Evolutionary conservation across 2,329 filamentous ascomycete genomes (phyloP).

Genomic region (Lasiodiplodia gonubiensis): DNA sequence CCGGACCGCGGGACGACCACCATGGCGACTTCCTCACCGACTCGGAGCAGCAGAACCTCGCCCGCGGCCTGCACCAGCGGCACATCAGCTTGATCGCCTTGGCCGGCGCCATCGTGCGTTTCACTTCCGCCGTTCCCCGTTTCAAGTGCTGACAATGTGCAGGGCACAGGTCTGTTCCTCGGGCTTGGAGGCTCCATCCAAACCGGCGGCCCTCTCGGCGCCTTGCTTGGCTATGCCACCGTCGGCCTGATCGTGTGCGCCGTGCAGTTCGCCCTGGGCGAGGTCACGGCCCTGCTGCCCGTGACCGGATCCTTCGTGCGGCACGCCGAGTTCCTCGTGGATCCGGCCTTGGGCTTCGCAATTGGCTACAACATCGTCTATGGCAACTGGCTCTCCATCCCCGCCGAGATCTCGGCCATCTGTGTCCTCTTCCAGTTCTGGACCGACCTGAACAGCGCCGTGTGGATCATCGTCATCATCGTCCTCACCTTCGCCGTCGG

Average conservation of each 20-base stretch:
- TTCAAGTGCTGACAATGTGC: not conserved
- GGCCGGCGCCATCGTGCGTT: constrained; percentile 58
- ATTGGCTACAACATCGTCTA: constrained; percentile 36
- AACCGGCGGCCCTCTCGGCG: constrained; percentile 58
- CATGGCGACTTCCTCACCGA: constrained; percentile 59
- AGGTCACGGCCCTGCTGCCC: constrained; percentile 58
- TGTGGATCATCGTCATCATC: constrained; percentile 44
- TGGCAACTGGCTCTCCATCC: constrained; percentile 40
- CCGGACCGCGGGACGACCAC: constrained; percentile 42
- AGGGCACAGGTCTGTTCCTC: constrained; percentile 53
- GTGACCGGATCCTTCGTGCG: constrained; percentile 58
- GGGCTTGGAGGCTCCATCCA: constrained; percentile 60
- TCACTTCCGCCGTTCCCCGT: not conserved
- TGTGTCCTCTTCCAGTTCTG: constrained; percentile 40
- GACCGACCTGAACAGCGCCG: constrained; percentile 41
- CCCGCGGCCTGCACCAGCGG: constrained; percentile 55
- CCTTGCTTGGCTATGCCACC: constrained; percentile 59
- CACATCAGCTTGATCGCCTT: constrained; percentile 64
- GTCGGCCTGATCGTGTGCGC: constrained; percentile 57
- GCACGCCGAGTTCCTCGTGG: constrained; percentile 58
- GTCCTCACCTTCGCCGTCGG: constrained; percentile 41
- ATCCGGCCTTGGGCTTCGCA: constrained; percentile 52
- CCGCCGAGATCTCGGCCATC: constrained; percentile 40
- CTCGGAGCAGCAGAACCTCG: constrained; percentile 58
- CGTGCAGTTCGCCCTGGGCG: constrained; percentile 59